Evolutionary conservation across 768 basidiomycete species (phyloP), one percentile per base, ranked within the genome.

Genomic region (Lactarius trivialis): DNA sequence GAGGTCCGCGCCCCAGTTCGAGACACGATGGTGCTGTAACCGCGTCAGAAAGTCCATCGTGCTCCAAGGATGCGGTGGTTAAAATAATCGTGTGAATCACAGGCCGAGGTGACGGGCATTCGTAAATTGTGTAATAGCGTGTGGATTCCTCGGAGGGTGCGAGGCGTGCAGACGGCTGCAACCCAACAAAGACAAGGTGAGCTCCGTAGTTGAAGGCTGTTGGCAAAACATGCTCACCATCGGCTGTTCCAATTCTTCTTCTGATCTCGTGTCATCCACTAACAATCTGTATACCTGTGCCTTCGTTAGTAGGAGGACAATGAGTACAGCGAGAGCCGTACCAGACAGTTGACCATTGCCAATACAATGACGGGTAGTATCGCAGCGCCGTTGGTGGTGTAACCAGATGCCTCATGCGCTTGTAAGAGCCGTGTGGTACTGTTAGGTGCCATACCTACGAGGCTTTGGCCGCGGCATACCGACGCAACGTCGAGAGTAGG

Each of bases 261-360:
- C 48, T 24, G 30, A 5, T 32, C 21, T 32, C 7, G 34, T 4
- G 17, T n/a, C 32, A 26, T 58, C 17, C 4, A 50, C 30, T 41
- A 64, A 51, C 14, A 60, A 43, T 7, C 19, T 49, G 39, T 55
- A 60, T 17, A 64, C 53, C 63, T 64, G 53, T 5, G 14, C n/a
- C 39, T 28, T 43, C n/a, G 26, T 60, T 26, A 60, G 58, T 48
- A 30, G 19, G 14, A 32, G n/a, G 8, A 51, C 21, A 30, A 12
- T 5, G 21, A 15, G 2, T 1, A 24, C 7, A 51, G 34, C 15
- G 52, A 33, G 24, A 32, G 4, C 15, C 58, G 14, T 60, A 64
- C 63, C 8, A 56, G 6, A 37, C 58, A 64, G 45, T 48, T 60
- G 37, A 64, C 33, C 21, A 60, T 56, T 21, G 48, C 58, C 19